Conservation (phyloP, 495 filamentous ascomycete species). For the Aspergillus ellipticus region DNA sequence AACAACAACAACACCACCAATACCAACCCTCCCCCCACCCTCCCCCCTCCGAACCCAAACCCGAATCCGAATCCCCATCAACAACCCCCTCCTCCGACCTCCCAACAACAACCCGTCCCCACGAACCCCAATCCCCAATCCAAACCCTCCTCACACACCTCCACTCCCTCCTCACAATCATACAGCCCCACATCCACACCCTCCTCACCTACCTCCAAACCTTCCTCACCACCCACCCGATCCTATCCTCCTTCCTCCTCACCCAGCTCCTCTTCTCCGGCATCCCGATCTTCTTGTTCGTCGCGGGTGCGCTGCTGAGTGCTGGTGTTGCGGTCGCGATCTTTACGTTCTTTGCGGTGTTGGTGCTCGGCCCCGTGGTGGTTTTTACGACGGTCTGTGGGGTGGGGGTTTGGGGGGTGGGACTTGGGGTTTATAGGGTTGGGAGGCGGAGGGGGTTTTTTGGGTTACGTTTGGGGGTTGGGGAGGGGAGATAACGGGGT, state of each 20-base stretch:
- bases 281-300: slow-evolving; percentile 59
- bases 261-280: slow-evolving; percentile 53
- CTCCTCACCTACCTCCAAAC: not conserved
- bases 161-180: slow-evolving; percentile 9
- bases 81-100: too few species aligned
- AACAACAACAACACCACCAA: slow-evolving; percentile 1
- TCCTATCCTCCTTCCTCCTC: slow-evolving; percentile 45
- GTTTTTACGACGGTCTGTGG: slow-evolving; percentile 55
- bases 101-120: slow-evolving; percentile 5
- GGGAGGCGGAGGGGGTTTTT: slow-evolving; percentile 26
- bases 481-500: not conserved
- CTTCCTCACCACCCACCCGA: slow-evolving; percentile 12
- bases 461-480: not conserved
- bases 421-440: slow-evolving; percentile 51
- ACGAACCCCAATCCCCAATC: too few species aligned
- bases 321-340: slow-evolving; percentile 44
- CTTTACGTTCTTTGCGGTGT: slow-evolving; percentile 60
- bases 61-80: too few species aligned
- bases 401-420: slow-evolving; percentile 61
- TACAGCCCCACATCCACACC: too few species aligned
- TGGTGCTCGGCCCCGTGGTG: slow-evolving; percentile 60
- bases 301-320: slow-evolving; percentile 49
- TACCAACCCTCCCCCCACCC: too few species aligned
- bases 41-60: too few species aligned
- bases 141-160: not conserved